Percentiles rank a stretch among this genome's conserved stretches.
Conservation (phyloP, 108 stramenopile species). For the Skeletonema potamos region DNA sequence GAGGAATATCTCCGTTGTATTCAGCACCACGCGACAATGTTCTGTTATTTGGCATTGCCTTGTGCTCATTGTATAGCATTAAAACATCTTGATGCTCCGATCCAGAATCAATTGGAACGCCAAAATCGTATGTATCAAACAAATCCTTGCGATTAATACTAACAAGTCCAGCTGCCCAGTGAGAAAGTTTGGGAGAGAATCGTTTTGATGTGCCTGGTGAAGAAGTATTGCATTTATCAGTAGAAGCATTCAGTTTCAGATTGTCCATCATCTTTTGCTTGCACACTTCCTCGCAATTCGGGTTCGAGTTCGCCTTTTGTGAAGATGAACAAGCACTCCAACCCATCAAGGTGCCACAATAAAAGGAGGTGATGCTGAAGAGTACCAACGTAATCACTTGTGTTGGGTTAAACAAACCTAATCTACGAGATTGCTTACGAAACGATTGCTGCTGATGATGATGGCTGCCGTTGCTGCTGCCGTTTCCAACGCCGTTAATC, state of each 20-base stretch:
- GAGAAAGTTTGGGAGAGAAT: constrained; percentile 7
- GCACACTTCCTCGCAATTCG: background rate
- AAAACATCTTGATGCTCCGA: constrained; percentile 16
- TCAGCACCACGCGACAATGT: constrained; percentile 1
- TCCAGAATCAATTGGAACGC: constrained; percentile 19
- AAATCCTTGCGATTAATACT: constrained; percentile 24
- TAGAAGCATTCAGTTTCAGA: background rate
- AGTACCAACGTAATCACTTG: background rate
- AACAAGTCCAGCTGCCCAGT: constrained; percentile 26
- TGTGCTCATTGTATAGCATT: constrained; percentile 20
- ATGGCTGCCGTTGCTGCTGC: background rate
- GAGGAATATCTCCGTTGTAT: constrained; percentile 11
- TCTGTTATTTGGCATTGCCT: constrained; percentile 14
- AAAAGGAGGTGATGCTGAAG: background rate
- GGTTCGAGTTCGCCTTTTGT: background rate
- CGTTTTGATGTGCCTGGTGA: background rate
- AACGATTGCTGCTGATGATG: no score
- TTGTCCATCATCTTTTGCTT: background rate
- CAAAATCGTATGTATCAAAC: constrained; percentile 39
- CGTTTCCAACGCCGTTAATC: no score
- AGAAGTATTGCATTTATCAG: background rate
- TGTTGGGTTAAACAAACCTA: background rate
- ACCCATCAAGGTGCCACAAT: background rate
- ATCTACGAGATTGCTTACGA: background rate
- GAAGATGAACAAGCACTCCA: background rate